Conservation (phyloP, 2,329 filamentous ascomycete species). For the Botrytis deweyae region DNA sequence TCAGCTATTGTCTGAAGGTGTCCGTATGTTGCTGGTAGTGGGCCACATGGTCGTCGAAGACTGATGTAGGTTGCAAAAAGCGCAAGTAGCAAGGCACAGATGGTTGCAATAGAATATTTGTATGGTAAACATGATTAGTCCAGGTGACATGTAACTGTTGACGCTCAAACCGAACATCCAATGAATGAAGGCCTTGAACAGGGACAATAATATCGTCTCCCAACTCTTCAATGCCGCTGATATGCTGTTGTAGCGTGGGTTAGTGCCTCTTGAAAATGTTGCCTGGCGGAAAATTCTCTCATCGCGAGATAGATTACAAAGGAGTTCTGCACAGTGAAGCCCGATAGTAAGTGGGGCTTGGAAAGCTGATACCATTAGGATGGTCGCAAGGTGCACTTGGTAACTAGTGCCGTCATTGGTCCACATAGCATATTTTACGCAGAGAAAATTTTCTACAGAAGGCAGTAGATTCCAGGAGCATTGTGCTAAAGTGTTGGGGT, state of each 20-base stretch:
- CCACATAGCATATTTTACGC: no score
- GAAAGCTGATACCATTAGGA: not conserved
- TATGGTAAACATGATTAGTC: not conserved
- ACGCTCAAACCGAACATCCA: not conserved
- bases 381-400: not conserved
- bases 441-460: no score
- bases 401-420: not conserved
- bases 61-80: not conserved
- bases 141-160: not conserved
- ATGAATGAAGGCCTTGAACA: not conserved
- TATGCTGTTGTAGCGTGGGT: not conserved
- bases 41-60: not conserved
- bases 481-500: not conserved
- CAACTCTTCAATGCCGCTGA: not conserved
- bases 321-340: not conserved
- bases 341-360: not conserved
- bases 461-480: not conserved
- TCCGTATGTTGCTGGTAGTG: not conserved
- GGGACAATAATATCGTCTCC: not conserved
- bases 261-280: not conserved
- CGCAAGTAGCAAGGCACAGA: not conserved
- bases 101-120: not conserved
- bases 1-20: not conserved
- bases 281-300: not conserved
- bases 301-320: not conserved